Evolutionary conservation across 108 stramenopile species (phyloP), one percentile per base, ranked within the genome.

Genomic region (Nitzschia sp.): DNA sequence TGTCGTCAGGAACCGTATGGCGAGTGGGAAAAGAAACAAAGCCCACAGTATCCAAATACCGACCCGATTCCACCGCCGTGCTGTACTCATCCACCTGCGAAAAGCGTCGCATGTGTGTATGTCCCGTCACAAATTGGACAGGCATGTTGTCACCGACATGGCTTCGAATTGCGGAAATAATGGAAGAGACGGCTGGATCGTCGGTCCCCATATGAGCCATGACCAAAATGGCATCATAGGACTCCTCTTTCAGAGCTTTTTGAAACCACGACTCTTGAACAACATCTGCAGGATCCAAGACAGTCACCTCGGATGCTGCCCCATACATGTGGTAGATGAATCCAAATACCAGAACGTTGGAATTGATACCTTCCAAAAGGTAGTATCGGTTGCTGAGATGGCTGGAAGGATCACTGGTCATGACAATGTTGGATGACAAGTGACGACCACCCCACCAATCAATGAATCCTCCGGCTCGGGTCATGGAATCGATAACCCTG

Each of bases 61-160:
- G 55, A 14, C 90, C 90, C 10, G 90, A 85, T 75, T 91, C 86
- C 15, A 91, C 70, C 8, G 78, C 75, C 6, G 63, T 63, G 15
- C 78, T 77, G 51, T 25, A 55, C 2, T 57, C 39, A 57, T 88
- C 87, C 8, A 84, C 48, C 29, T 60, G 34, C 2, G 48, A 26
- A 53, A 58, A 78, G 1, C 66, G 60, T 63, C 86, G 78, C 38
- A 57, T 50, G 59, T 93, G 92, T 2, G 87, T 80, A 50, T 90
- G 92, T 17, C 92, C 92, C 11, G 87, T 80, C 7, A 93, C 71
- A 54, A 93, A 90, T 66, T 89, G 92, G 51, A 93, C 69, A 14
- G 87, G 89, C 76, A 90, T 77, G 3, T 66, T 37, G 10, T 59
- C 62, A 40, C 85, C 90, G 38, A 70, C 67, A 37, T 76, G 38